phyloP scores from a whole-genome alignment of 1,284 basidiomycete genomes.

The Naganishia albida region DNA sequence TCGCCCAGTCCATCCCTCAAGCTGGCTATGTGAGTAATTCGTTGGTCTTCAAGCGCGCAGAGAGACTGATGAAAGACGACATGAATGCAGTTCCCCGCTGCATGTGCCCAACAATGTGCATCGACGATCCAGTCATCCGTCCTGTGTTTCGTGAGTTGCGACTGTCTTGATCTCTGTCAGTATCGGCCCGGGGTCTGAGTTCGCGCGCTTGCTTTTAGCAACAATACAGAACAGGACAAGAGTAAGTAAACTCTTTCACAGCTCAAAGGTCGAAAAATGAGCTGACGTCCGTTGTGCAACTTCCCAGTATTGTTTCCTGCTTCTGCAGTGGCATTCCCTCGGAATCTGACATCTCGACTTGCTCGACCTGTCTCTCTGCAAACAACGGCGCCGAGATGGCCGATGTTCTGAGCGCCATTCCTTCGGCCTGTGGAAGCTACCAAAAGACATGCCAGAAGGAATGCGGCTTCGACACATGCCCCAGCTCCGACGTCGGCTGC shows the following conservation, averaged over 20 bases:
- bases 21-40: neutral
- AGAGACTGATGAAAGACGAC: no score
- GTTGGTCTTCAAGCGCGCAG: no score
- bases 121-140: constrained; percentile 44
- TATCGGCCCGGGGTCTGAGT: neutral
- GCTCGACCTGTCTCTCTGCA: constrained; percentile 46
- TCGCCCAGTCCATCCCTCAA: constrained; percentile 13
- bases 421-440: constrained; percentile 41
- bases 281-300: neutral
- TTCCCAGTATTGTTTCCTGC: constrained; percentile 45
- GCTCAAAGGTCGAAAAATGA: no score
- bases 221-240: constrained; percentile 35
- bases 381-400: constrained; percentile 47
- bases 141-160: constrained; percentile 43
- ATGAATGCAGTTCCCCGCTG: constrained; percentile 45
- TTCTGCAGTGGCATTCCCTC: constrained; percentile 50
- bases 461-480: constrained; percentile 49
- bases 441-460: constrained; percentile 44
- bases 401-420: constrained; percentile 24
- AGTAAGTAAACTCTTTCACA: neutral
- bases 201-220: constrained; percentile 30
- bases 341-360: constrained; percentile 40
- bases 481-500: constrained; percentile 44
- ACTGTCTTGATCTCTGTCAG: neutral
- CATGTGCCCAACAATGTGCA: constrained; percentile 44